Evolutionary conservation across 1,284 basidiomycete genomes (phyloP), one percentile per base, ranked within the genome.

Genomic region (Fomitopsis pinicola): DNA sequence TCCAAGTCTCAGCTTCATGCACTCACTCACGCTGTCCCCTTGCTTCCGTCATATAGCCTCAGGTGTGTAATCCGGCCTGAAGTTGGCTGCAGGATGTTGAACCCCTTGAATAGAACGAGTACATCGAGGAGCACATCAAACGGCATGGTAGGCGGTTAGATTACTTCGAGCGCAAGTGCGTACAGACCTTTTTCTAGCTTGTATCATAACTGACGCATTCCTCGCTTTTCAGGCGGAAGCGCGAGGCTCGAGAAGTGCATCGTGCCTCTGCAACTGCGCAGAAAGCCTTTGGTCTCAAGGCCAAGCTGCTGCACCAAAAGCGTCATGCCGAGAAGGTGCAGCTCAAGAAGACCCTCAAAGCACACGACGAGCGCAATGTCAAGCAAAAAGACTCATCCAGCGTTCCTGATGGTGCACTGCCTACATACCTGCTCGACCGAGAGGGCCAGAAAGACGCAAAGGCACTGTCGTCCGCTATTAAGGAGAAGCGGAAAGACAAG

Each of bases 401-500:
- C 9, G 87, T 91, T 45, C 91, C 93, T 59, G 93, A 97, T 62
- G 93, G 89, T 63, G 96, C 96, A 59, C 80, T 97, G 48, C 95
- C 95, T 17, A 91, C 97, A 1, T 99, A 97, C 76, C 84, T 99
- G 62, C 89, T 99, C 62, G 97, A 99, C 75, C 89, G 97, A 63
- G 97, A 99, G 75, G 92, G 92, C 15, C 95, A 98, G 78, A 96
- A 94, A 77, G 95, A 99, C 70, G 97, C 97, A 58, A 99, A 99
- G 79, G 94, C 96, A 3, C 82, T 99, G 50, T 96, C 93, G n/a
- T 90, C 89, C 44, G 97, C 97, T 14, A 91, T 99, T 82, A 99
- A 99, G 80, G 95, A 99, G 78, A 94, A 96, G 75, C 87, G 97
- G 72, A 99, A 99, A 77, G 97, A 99, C 80, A 97, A 98, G 80